These are phyloP conservation scores for Ascochyta lentis DNA, from an alignment of 2,329 filamentous ascomycete species.

Conservation along the genomic window DNA sequence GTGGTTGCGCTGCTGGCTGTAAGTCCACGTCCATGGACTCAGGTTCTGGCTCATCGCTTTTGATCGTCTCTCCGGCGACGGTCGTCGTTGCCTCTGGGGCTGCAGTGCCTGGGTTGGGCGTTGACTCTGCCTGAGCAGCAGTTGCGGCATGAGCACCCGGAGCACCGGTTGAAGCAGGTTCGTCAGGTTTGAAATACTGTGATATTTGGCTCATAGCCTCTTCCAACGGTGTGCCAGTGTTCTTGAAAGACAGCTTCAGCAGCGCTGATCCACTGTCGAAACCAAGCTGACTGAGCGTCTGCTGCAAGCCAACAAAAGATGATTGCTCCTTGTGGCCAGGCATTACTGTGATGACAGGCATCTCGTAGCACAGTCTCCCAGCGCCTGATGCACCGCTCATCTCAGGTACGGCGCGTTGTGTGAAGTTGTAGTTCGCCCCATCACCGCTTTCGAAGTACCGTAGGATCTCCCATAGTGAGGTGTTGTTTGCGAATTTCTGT, in stretches of 20 bases:
- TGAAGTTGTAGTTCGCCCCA: conserved; percentile 71
- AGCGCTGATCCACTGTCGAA: conserved; percentile 84
- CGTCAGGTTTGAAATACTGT: conserved; percentile 69
- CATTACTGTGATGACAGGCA: conserved; percentile 83
- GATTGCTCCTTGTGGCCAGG: conserved; percentile 72
- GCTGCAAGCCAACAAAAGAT: conserved; percentile 82
- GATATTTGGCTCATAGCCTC: conserved; percentile 85
- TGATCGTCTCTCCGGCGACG: conserved; percentile 35
- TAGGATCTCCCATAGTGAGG: conserved; percentile 86
- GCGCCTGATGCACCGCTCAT: conserved; percentile 62
- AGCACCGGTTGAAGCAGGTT: conserved; percentile 34
- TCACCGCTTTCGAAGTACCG: conserved; percentile 80
- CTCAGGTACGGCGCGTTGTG: conserved; percentile 77
- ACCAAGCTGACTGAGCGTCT: conserved; percentile 84
- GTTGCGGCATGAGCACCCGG: conserved; percentile 38
- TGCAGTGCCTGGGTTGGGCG: conserved; percentile 29
- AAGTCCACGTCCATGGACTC: conserved; percentile 43
- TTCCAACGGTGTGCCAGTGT: conserved; percentile 78
- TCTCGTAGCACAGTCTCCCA: conserved; percentile 86
- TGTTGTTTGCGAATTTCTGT: conserved; percentile 87
- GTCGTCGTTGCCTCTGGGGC: conserved; percentile 34
- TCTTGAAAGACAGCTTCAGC: conserved; percentile 77
- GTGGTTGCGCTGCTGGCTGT: conserved; percentile 20
- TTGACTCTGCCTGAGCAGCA: conserved; percentile 35
- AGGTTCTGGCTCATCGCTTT: conserved; percentile 31